These are phyloP conservation scores for Candida odintsovae DNA, from an alignment of 805 yeast genomes.

Conservation along the genomic window DNA sequence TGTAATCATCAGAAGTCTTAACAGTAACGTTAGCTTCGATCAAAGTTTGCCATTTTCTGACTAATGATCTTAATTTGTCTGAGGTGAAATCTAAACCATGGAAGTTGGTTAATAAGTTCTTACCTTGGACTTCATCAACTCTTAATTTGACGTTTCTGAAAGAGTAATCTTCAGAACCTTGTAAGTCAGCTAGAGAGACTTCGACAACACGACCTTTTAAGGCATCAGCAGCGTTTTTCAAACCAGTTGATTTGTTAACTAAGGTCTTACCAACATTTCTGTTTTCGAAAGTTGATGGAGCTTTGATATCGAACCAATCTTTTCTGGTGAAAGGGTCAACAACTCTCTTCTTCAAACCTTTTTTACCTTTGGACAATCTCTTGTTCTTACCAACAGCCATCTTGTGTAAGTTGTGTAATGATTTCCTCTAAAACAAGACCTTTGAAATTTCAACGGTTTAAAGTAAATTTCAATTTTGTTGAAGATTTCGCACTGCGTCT, in stretches of 20 bases:
- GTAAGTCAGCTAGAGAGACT: slow-evolving; percentile 93
- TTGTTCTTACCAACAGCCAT: slow-evolving; percentile 82
- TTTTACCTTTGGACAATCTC: slow-evolving; percentile 83
- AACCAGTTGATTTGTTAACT: slow-evolving; percentile 97
- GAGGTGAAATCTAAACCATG: slow-evolving; percentile 98
- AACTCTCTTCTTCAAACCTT: slow-evolving; percentile 98
- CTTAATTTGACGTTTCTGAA: slow-evolving; percentile 96
- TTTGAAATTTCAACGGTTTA: neutral
- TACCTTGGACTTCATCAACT: slow-evolving; percentile 99
- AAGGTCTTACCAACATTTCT: slow-evolving; percentile 98
- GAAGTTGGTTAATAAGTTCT: slow-evolving; percentile 98
- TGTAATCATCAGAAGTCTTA: slow-evolving; percentile 97
- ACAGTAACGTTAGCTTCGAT: slow-evolving; percentile 98
- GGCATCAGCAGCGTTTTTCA: slow-evolving; percentile 96
- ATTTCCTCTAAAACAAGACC: neutral
- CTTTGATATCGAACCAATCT: slow-evolving; percentile 98
- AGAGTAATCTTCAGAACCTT: slow-evolving; percentile 98
- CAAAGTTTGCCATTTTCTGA: slow-evolving; percentile 98
- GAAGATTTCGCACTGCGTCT: slow-evolving; percentile 6
- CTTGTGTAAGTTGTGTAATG: slow-evolving; percentile 10
- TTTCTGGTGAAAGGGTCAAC: slow-evolving; percentile 99
- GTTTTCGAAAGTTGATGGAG: slow-evolving; percentile 97
- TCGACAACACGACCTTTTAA: slow-evolving; percentile 97
- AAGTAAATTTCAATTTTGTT: neutral
- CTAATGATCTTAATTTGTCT: slow-evolving; percentile 95